These are phyloP conservation scores for Colletotrichum sp. DNA, from an alignment of 2,329 filamentous ascomycete genomes.

Conservation along the genomic window DNA sequence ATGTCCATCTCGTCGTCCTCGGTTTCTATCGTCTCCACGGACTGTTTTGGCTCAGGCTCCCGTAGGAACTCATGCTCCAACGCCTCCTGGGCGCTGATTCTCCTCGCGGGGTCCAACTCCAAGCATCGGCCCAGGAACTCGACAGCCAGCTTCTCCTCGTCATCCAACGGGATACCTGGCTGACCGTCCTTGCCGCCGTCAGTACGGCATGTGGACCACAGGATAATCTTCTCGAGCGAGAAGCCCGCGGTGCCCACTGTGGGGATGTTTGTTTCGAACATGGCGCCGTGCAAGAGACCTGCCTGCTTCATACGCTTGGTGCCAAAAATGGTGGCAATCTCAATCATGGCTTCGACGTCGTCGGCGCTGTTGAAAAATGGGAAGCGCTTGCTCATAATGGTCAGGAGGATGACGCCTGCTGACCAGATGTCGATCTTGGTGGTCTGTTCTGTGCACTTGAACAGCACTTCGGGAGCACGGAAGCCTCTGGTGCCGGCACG, in stretches of 20 bases:
- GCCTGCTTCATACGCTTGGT: constrained; percentile 81
- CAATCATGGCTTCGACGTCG: constrained; percentile 96
- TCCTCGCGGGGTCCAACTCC: constrained; percentile 75
- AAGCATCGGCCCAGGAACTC: constrained; percentile 75
- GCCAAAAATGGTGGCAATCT: constrained; percentile 96
- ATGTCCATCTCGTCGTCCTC: constrained; percentile 64
- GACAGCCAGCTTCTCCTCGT: constrained; percentile 75
- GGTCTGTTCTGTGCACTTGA: constrained; percentile 96
- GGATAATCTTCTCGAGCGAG: constrained; percentile 87
- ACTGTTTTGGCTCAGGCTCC: constrained; percentile 33
- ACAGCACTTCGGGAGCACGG: constrained; percentile 92
- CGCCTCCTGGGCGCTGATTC: constrained; percentile 79
- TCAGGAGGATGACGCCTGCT: constrained; percentile 95
- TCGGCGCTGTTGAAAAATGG: constrained; percentile 99
- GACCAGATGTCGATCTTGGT: constrained; percentile 98
- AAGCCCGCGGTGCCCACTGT: constrained; percentile 88
- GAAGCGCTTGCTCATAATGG: constrained; percentile 88
- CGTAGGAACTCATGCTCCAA: constrained; percentile 74
- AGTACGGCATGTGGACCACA: constrained; percentile 89
- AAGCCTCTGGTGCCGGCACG: constrained; percentile 95
- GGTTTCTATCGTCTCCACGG: constrained; percentile 24
- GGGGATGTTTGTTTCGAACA: constrained; percentile 92
- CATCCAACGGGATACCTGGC: constrained; percentile 57
- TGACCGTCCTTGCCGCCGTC: constrained; percentile 55
- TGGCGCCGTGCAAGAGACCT: constrained; percentile 84